phyloP scores from a whole-genome alignment of 225 moss, liverwort and hornwort species.

The Pleurozium schreberi region DNA sequence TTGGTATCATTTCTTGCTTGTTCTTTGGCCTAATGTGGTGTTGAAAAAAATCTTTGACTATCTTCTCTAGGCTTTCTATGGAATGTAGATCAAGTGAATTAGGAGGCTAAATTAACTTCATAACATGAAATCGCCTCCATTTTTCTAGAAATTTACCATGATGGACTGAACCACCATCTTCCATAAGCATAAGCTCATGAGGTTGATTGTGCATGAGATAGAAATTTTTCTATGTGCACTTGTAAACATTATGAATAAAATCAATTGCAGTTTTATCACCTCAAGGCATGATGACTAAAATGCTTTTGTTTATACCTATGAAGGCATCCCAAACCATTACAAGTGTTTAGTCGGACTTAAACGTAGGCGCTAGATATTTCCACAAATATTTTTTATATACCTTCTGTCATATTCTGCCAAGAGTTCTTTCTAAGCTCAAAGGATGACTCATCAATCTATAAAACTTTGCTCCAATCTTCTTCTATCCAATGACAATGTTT shows the following conservation, averaged over 20 bases:
- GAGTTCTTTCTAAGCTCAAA: too few relatives aligned
- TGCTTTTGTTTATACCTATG: too few relatives aligned
- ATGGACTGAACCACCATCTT: neutral
- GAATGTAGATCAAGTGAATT: neutral
- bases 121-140: neutral
- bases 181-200: neutral
- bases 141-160: neutral
- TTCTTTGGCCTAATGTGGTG: neutral
- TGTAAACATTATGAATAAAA: too few relatives aligned
- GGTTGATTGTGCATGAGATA: too few relatives aligned
- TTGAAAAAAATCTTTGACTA: neutral
- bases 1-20: neutral
- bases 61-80: neutral
- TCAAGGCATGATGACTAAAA: neutral
- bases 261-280: too few relatives aligned
- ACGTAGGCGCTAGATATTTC: neutral
- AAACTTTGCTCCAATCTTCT: too few relatives aligned
- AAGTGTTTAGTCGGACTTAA: neutral
- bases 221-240: too few relatives aligned
- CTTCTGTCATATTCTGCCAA: neutral
- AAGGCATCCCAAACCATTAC: too few relatives aligned
- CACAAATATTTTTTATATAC: neutral
- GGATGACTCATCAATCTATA: accelerated
- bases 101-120: neutral
- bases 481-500: neutral